Evolutionary conservation across 352 stramenopile species (phyloP).

Genomic region (Globisporangium recalcitrans): DNA sequence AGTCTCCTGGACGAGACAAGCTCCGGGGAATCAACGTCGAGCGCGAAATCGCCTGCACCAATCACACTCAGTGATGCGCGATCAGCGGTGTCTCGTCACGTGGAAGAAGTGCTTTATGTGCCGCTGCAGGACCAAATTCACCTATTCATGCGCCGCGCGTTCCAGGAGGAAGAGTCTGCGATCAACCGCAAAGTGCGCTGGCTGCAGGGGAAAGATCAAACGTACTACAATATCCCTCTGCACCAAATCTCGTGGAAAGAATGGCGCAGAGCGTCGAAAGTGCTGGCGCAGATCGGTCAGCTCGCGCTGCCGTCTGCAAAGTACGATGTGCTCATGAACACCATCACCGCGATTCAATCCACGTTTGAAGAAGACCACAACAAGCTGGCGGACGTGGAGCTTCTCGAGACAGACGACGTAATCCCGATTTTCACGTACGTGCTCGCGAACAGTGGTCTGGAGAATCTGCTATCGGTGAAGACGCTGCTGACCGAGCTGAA

Average conservation of each 20-base stretch:
- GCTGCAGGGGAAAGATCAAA: constrained; percentile 88
- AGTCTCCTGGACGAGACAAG: constrained; percentile 42
- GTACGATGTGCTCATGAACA: constrained; percentile 72
- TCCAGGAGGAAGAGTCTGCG: constrained; percentile 68
- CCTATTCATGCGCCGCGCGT: constrained; percentile 45
- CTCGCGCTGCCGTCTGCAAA: constrained; percentile 61
- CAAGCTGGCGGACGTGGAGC: constrained; percentile 38
- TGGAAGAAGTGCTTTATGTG: constrained; percentile 76
- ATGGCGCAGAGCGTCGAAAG: constrained; percentile 68
- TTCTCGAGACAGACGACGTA: constrained; percentile 78
- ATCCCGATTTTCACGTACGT: constrained; percentile 89
- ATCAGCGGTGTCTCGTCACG: constrained; percentile 62
- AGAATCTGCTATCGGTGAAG: constrained; percentile 81
- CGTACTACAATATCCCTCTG: constrained; percentile 85
- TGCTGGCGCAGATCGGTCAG: constrained; percentile 56
- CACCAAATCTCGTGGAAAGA: constrained; percentile 83
- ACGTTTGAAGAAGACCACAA: constrained; percentile 76
- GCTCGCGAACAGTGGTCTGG: constrained; percentile 79
- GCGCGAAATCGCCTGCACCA: constrained; percentile 16
- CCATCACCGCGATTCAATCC: constrained; percentile 69
- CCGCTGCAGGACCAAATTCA: constrained; percentile 64
- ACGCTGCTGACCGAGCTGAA: constrained; percentile 71
- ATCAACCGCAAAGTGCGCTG: constrained; percentile 85
- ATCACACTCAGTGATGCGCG: constrained; percentile 55
- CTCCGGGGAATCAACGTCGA: constrained; percentile 22